Conservation (phyloP, 306 rosid genomes). For the Gynostemma pentaphyllum region DNA sequence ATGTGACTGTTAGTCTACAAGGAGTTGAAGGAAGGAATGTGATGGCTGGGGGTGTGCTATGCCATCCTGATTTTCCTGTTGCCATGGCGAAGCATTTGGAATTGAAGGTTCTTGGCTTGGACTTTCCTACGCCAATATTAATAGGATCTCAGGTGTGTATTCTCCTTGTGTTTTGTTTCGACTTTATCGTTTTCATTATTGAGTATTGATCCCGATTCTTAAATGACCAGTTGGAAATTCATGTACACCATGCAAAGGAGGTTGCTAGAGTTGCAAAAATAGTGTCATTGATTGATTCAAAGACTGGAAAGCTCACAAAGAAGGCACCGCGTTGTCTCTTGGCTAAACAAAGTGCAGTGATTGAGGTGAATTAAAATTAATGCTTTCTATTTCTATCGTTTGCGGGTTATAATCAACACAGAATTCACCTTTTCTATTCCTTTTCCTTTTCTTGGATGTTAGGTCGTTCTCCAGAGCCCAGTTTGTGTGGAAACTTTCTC, state of each 20-base stretch:
- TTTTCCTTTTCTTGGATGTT: constrained; percentile 16
- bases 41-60: constrained; percentile 76
- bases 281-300: constrained; percentile 61
- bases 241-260: constrained; percentile 79
- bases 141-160: constrained; percentile 75
- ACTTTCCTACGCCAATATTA: constrained; percentile 61
- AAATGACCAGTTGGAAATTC: constrained; percentile 69
- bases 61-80: constrained; percentile 92
- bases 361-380: constrained; percentile 51
- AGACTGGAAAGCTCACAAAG: constrained; percentile 77
- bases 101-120: constrained; percentile 76
- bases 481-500: constrained; percentile 73
- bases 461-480: constrained; percentile 60
- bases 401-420: not conserved
- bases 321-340: constrained; percentile 77
- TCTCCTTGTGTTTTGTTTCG: not conserved
- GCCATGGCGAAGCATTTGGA: constrained; percentile 63
- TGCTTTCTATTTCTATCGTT: not conserved
- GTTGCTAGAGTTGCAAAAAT: constrained; percentile 66
- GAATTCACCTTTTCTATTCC: not conserved
- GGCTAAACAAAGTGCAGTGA: constrained; percentile 75
- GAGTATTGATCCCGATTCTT: constrained; percentile 9
- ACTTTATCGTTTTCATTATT: not conserved
- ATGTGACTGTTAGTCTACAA: constrained; percentile 60
- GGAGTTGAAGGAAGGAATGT: constrained; percentile 62